These are phyloP conservation scores for Micractinium sp. DNA, from an alignment of 139 green algal species.

Conservation along the genomic window DNA sequence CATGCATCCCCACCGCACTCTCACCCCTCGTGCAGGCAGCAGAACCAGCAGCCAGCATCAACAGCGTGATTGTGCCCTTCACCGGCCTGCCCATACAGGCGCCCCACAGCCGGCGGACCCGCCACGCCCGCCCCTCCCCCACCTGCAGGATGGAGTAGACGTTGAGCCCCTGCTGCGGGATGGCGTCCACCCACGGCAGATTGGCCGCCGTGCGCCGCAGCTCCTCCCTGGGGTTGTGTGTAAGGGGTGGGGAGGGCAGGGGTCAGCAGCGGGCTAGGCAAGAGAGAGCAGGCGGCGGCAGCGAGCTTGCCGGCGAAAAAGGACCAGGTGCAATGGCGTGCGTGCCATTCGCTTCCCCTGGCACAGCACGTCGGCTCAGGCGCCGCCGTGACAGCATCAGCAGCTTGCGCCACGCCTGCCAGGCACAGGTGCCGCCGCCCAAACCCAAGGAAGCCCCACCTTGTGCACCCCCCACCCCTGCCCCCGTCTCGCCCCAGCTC, in stretches of 20 bases:
- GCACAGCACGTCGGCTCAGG: not conserved
- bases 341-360: too few species aligned
- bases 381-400: too few species aligned
- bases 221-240: constrained; percentile 35
- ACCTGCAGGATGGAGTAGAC: constrained; percentile 86
- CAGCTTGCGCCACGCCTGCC: not conserved
- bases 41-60: not conserved
- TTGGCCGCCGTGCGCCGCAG: constrained; percentile 63
- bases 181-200: constrained; percentile 70
- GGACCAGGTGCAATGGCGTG: not conserved
- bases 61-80: not conserved
- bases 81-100: not conserved
- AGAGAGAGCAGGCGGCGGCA: not conserved
- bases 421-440: not conserved
- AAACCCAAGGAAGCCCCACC: too few species aligned
- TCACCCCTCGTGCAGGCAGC: too few species aligned
- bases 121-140: not conserved
- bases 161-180: constrained; percentile 76
- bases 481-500: not conserved
- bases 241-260: not conserved
- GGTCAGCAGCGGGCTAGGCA: not conserved
- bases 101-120: not conserved
- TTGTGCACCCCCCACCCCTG: not conserved
- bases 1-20: not conserved
- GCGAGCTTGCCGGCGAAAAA: not conserved